Percentiles rank a stretch among this genome's conserved stretches.
Evolutionary conservation across 495 filamentous ascomycete genomes (phyloP).

Genomic region (Penicillium fimorum): DNA sequence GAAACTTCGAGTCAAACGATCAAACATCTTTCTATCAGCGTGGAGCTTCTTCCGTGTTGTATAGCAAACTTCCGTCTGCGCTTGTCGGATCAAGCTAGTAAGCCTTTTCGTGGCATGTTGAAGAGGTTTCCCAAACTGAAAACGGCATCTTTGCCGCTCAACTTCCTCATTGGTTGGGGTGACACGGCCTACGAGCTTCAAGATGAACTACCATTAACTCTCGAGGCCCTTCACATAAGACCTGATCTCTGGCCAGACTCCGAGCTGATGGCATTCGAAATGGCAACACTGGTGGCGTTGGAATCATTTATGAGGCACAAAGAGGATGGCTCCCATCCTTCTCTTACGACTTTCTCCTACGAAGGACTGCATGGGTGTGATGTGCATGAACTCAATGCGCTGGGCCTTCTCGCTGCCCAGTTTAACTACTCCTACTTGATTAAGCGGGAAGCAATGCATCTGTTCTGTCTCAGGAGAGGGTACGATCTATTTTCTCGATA

Average conservation of each 20-base stretch:
- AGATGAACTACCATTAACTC: background rate
- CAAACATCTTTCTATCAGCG: background rate
- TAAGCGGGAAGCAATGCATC: background rate
- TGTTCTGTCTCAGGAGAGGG: background rate
- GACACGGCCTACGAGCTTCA: background rate
- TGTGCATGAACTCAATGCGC: background rate
- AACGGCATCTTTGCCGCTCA: background rate
- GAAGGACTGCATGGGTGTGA: background rate
- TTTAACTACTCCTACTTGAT: background rate
- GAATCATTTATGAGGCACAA: background rate
- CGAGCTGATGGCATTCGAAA: background rate
- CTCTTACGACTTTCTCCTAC: background rate
- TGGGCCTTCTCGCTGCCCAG: too few species aligned
- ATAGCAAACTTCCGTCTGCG: background rate
- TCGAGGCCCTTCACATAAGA: background rate
- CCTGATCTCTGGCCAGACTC: background rate
- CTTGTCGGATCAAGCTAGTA: background rate
- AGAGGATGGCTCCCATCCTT: background rate
- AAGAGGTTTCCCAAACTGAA: background rate
- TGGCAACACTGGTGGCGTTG: background rate
- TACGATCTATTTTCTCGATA: background rate
- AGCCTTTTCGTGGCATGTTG: background rate
- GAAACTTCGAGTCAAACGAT: background rate
- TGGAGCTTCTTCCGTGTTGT: conserved; percentile 1
- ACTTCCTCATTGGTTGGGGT: background rate